Conservation (phyloP, 2,329 filamentous ascomycete genomes). For the Penicillium sp. region DNA sequence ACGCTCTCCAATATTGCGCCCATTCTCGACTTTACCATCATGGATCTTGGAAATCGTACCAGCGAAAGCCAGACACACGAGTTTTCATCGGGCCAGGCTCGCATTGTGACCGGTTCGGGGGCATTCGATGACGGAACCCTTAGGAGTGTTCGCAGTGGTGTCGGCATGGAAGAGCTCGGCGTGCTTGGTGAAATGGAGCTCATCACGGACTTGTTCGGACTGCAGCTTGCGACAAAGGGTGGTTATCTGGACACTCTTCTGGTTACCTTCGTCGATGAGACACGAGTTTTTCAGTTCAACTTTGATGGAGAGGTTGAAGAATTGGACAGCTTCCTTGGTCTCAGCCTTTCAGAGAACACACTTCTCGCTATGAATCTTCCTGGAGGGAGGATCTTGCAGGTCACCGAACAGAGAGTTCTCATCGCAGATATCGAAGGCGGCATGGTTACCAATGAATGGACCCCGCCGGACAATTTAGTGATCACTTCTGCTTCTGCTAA, state of each 20-base stretch:
- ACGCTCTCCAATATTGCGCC: constrained; percentile 77
- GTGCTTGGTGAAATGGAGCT: constrained; percentile 69
- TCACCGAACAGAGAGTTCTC: constrained; percentile 57
- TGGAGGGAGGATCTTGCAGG: constrained; percentile 60
- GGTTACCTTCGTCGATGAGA: constrained; percentile 73
- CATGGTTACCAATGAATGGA: constrained; percentile 41
- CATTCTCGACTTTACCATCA: constrained; percentile 84
- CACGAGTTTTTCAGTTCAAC: constrained; percentile 70
- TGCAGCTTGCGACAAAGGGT: constrained; percentile 46
- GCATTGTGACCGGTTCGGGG: constrained; percentile 86
- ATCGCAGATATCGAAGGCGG: constrained; percentile 52
- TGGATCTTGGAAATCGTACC: constrained; percentile 86
- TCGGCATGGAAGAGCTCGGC: constrained; percentile 80
- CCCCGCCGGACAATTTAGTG: constrained; percentile 38
- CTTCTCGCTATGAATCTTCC: constrained; percentile 61
- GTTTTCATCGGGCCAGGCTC: constrained; percentile 88
- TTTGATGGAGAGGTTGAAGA: constrained; percentile 73
- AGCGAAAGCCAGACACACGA: constrained; percentile 75
- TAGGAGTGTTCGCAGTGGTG: constrained; percentile 82
- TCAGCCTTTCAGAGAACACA: constrained; percentile 61
- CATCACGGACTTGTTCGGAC: constrained; percentile 63
- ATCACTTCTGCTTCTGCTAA: constrained; percentile 77
- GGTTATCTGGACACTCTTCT: constrained; percentile 58
- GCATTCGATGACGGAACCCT: constrained; percentile 84
- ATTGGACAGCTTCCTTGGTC: constrained; percentile 62